Percentiles rank a stretch among this genome's conserved stretches.
These are phyloP conservation scores for Haplosporangium gracile DNA, from an alignment of 192 early-diverging fungal genomes.

Conservation along the genomic window DNA sequence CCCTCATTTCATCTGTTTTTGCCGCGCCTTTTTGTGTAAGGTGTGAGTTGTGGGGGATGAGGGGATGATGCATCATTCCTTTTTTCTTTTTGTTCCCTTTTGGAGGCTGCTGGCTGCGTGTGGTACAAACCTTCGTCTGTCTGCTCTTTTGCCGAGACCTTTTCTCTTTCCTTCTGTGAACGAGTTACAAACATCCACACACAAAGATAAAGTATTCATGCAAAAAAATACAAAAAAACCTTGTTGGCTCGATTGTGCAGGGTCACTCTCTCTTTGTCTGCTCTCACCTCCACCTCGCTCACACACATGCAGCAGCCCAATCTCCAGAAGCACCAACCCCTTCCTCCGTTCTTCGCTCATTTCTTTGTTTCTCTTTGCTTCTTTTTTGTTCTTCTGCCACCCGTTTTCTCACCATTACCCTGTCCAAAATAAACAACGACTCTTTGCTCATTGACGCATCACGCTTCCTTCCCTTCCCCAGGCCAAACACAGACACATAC, in stretches of 20 bases:
- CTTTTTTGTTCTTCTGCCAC: neutral
- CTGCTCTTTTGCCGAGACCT: neutral
- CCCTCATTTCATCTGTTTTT: neutral
- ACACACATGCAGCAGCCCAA: neutral
- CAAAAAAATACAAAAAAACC: constrained; percentile 12
- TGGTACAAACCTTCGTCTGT: neutral
- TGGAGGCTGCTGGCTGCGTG: too few relatives aligned
- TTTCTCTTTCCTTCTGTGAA: too few relatives aligned
- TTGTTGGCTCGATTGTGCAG: neutral
- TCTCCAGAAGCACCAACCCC: neutral
- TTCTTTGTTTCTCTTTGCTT: neutral
- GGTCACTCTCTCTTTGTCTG: neutral
- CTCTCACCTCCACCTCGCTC: neutral
- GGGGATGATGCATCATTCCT: neutral
- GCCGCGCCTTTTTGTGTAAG: neutral
- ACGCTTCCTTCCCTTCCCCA: too few relatives aligned
- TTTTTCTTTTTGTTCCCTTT: too few relatives aligned
- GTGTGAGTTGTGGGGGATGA: neutral
- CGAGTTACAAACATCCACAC: neutral
- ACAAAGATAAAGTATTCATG: constrained; percentile 31
- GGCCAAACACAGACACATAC: too few relatives aligned
- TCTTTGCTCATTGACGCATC: too few relatives aligned
- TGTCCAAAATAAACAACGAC: neutral
- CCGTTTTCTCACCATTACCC: neutral
- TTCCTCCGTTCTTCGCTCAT: neutral